Evolutionary conservation across 768 basidiomycete genomes (phyloP).

Genomic region (Phlebiopsis flavidoalba): DNA sequence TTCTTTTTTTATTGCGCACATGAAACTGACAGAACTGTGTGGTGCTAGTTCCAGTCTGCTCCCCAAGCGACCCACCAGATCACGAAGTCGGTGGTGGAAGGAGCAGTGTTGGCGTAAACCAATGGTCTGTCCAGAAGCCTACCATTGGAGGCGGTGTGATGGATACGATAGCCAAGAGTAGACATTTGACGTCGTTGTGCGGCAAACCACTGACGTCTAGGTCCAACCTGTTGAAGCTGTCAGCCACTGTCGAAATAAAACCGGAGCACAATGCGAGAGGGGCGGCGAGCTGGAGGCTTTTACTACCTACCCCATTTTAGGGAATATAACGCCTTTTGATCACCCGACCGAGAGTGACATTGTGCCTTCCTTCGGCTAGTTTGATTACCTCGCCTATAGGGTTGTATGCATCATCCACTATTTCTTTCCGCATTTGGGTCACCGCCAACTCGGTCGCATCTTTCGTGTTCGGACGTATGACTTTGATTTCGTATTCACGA

Average conservation of each 20-base stretch:
- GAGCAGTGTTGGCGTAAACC: neutral
- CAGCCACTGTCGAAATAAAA: neutral
- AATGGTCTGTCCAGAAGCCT: neutral
- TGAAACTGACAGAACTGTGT: neutral
- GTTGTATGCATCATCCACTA: constrained; percentile 37
- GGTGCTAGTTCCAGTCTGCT: neutral
- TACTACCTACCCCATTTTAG: neutral
- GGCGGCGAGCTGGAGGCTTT: neutral
- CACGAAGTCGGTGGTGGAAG: neutral
- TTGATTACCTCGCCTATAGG: constrained; percentile 48
- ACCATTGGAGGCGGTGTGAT: neutral
- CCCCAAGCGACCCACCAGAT: neutral
- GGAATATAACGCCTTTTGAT: constrained; percentile 16
- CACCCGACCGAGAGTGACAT: constrained; percentile 46
- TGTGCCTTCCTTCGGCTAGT: constrained; percentile 54
- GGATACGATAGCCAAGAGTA: neutral
- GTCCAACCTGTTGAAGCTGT: neutral
- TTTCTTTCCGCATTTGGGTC: constrained; percentile 15
- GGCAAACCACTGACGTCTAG: neutral
- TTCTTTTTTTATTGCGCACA: no score
- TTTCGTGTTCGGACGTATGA: neutral
- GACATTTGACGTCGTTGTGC: neutral
- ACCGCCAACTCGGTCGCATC: neutral
- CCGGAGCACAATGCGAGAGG: neutral
- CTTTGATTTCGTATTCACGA: constrained; percentile 15